These are phyloP conservation scores for Globisporangium viniferum DNA, from an alignment of 352 stramenopile genomes.

Conservation along the genomic window DNA sequence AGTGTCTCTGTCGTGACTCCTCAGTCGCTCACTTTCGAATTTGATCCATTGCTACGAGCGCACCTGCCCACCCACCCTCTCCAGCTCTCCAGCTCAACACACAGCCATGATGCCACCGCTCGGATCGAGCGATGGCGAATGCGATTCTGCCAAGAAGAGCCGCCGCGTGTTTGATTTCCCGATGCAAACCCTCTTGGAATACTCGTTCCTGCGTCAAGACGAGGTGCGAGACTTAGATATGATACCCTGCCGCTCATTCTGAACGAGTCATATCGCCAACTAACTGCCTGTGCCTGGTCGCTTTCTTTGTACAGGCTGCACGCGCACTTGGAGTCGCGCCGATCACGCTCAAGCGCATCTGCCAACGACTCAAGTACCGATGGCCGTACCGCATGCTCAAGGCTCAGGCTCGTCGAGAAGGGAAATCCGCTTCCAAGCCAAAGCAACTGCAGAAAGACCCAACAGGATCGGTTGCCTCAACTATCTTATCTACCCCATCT, in stretches of 20 bases:
- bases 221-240: conserved; percentile 19
- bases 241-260: neutral
- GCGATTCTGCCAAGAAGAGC: conserved; percentile 28
- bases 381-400: conserved; percentile 55
- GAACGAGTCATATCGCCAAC: neutral
- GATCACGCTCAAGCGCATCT: conserved; percentile 72
- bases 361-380: conserved; percentile 33
- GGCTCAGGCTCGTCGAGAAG: conserved; percentile 29
- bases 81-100: neutral
- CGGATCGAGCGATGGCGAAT: neutral
- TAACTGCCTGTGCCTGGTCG: neutral
- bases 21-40: conserved; percentile 1
- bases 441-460: neutral
- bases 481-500: neutral
- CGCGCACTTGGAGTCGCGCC: conserved; percentile 33
- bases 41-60: neutral
- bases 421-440: neutral
- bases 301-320: conserved; percentile 25
- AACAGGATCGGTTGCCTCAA: neutral
- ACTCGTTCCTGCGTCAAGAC: conserved; percentile 47
- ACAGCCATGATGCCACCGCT: neutral
- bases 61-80: neutral
- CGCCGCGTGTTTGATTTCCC: conserved; percentile 48
- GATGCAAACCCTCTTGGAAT: conserved; percentile 31
- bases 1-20: neutral